A percentile compares a stretch with the other conserved stretches of the same genome.
These are phyloP conservation scores for Paecilomyces fulvus DNA, from an alignment of 2,329 filamentous ascomycete genomes.

Conservation along the genomic window DNA sequence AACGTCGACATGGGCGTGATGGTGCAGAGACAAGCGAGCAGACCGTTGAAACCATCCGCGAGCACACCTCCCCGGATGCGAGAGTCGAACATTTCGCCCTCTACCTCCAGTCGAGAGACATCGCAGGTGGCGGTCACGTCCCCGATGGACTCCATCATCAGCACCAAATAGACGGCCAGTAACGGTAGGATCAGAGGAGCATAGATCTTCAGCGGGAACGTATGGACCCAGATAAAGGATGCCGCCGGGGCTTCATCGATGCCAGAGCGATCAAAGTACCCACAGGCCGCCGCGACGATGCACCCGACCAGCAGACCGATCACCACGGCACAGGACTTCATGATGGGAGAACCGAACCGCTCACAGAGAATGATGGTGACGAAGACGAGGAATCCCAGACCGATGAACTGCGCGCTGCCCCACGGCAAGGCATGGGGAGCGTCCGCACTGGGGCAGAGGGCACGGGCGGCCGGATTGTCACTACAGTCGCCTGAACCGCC, in stretches of 20 bases:
- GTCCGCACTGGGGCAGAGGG: constrained; percentile 49
- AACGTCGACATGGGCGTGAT: constrained; percentile 62
- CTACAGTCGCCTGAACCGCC: constrained; percentile 49
- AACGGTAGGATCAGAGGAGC: constrained; percentile 58
- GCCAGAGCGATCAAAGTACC: constrained; percentile 53
- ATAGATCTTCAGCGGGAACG: constrained; percentile 58
- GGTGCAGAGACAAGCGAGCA: constrained; percentile 55
- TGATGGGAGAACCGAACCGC: constrained; percentile 60
- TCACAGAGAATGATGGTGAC: constrained; percentile 60
- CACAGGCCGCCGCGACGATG: constrained; percentile 57
- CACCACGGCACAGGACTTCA: constrained; percentile 60
- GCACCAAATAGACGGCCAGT: constrained; percentile 50
- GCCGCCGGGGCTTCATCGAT: constrained; percentile 54
- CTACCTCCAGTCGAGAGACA: constrained; percentile 55
- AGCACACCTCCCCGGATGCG: constrained; percentile 61
- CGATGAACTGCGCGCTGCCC: constrained; percentile 57
- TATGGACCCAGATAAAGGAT: constrained; percentile 64
- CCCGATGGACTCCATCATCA: constrained; percentile 60
- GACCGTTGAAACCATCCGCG: constrained; percentile 57
- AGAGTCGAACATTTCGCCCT: constrained; percentile 57
- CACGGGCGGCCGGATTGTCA: constrained; percentile 38
- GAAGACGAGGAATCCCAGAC: constrained; percentile 60
- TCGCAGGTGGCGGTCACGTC: constrained; percentile 63
- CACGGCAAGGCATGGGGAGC: constrained; percentile 55
- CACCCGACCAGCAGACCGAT: constrained; percentile 58